These are phyloP conservation scores for Populus hybrid DNA, from an alignment of 441 rosid species.

Conservation along the genomic window DNA sequence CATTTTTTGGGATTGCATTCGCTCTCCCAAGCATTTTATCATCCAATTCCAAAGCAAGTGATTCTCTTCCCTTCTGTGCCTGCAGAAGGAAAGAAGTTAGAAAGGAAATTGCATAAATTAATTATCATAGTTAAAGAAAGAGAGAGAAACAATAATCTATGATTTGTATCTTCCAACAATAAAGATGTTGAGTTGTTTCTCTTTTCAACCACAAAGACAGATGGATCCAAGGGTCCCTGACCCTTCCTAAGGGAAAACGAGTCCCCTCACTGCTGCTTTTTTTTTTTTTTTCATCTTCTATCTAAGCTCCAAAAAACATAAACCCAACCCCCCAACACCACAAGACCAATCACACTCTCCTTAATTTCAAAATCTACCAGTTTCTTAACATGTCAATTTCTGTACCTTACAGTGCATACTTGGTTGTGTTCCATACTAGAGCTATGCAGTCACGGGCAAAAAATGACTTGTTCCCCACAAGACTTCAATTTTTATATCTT, in stretches of 20 bases:
- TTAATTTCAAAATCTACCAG: neutral
- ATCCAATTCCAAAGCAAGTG: conserved; percentile 40
- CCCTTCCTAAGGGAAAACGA: neutral
- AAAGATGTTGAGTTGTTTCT: neutral
- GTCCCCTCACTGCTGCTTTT: neutral
- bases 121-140: neutral
- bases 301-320: neutral
- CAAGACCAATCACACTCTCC: neutral
- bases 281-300: no score
- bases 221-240: neutral
- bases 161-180: neutral
- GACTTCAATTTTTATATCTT: neutral
- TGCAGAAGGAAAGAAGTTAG: conserved; percentile 7
- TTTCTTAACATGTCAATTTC: neutral
- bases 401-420: neutral
- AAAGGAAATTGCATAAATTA: neutral
- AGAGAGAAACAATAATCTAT: neutral
- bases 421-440: neutral
- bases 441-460: neutral
- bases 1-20: conserved; percentile 25
- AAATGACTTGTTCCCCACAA: neutral
- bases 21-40: conserved; percentile 31
- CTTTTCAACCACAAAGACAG: neutral
- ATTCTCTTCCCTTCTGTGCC: conserved; percentile 49
- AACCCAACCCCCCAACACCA: neutral